phyloP scores from a whole-genome alignment of 2,329 filamentous ascomycete genomes.

The Aureobasidium sp. region DNA sequence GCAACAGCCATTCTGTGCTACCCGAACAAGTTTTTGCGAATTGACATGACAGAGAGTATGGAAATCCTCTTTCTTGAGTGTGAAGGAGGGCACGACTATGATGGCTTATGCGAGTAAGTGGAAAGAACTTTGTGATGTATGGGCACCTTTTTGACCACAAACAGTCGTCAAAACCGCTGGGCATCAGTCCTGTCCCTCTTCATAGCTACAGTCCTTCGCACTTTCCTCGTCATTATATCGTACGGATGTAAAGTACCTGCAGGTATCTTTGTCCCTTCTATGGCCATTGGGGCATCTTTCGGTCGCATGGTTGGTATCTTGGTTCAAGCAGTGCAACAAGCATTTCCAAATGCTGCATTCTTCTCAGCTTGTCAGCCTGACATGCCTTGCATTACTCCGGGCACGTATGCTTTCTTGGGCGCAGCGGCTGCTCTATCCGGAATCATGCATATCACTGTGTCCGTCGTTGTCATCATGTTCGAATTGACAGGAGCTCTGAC shows the following conservation, averaged over 20 bases:
- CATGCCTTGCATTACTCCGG: constrained; percentile 91
- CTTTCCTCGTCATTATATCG: constrained; percentile 84
- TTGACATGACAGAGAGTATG: constrained; percentile 99
- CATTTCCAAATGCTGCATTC: constrained; percentile 73
- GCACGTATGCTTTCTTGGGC: constrained; percentile 92
- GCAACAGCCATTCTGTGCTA: constrained; percentile 91
- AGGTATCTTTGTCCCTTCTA: constrained; percentile 95
- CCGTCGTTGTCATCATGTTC: constrained; percentile 98
- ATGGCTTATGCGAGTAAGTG: constrained; percentile 73
- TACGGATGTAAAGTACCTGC: constrained; percentile 98
- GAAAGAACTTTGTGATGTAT: background rate
- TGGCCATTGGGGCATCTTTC: constrained; percentile 94
- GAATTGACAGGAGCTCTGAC: constrained; percentile 95
- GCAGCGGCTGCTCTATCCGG: constrained; percentile 86
- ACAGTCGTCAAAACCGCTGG: constrained; percentile 58
- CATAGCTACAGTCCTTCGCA: constrained; percentile 72
- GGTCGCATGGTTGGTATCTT: constrained; percentile 90
- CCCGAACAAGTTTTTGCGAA: constrained; percentile 87
- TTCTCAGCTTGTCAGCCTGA: constrained; percentile 87
- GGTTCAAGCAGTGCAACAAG: constrained; percentile 81
- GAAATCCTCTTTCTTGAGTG: constrained; percentile 94
- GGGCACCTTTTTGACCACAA: constrained; percentile 17
- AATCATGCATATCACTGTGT: constrained; percentile 97
- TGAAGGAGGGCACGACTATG: constrained; percentile 79
- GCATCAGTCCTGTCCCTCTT: constrained; percentile 71